phyloP scores from a whole-genome alignment of 2,329 filamentous ascomycete species.

The Penicillium sp. region DNA sequence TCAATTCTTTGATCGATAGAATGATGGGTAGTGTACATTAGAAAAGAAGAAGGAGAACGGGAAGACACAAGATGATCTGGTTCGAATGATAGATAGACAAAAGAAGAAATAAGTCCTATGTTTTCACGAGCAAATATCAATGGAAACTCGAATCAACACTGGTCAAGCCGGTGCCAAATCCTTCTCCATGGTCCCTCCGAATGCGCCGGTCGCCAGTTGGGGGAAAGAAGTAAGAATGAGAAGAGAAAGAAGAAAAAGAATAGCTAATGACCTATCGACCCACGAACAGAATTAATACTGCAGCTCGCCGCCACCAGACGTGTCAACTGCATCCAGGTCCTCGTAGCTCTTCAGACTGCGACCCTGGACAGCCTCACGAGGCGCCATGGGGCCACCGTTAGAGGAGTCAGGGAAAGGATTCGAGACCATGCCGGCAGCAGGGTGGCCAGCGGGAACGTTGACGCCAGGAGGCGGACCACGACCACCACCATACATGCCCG shows the following conservation, averaged over 20 bases:
- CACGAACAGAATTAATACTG: constrained; percentile 64
- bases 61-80: neutral
- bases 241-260: constrained; percentile 1
- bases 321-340: constrained; percentile 82
- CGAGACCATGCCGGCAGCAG: constrained; percentile 39
- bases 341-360: constrained; percentile 95
- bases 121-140: constrained; percentile 1
- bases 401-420: constrained; percentile 46
- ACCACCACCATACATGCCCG: constrained; percentile 33
- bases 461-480: constrained; percentile 31
- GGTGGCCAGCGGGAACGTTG: constrained; percentile 40
- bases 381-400: constrained; percentile 73
- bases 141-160: constrained; percentile 4
- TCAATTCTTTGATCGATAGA: constrained; percentile 10
- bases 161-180: constrained; percentile 10
- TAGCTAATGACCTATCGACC: neutral
- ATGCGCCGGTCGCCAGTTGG: constrained; percentile 18
- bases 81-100: neutral
- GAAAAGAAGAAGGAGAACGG: constrained; percentile 3
- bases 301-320: constrained; percentile 72
- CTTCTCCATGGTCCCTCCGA: constrained; percentile 13
- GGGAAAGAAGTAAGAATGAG: neutral
- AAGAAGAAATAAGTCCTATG: constrained; percentile 1
- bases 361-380: constrained; percentile 86
- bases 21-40: constrained; percentile 21